Conservation (phyloP, 192 early-diverging fungal genomes). For the Gigaspora rosea region DNA sequence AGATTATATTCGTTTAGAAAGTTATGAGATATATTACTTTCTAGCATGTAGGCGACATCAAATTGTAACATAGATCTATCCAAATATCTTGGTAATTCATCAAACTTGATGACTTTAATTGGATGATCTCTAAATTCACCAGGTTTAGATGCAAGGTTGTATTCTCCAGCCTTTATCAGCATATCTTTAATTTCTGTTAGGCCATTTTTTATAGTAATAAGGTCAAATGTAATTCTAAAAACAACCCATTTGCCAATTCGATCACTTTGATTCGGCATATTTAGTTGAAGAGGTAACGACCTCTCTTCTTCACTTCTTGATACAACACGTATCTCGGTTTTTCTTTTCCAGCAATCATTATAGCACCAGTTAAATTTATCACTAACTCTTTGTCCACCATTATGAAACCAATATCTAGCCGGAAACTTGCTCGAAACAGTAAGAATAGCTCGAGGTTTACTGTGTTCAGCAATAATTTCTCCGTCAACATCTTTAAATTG, state of each 20-base stretch:
- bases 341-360: conserved; percentile 35
- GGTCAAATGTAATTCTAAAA: conserved; percentile 33
- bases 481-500: conserved; percentile 41
- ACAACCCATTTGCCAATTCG: conserved; percentile 52
- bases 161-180: conserved; percentile 39
- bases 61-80: conserved; percentile 35
- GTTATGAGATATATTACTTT: conserved; percentile 43
- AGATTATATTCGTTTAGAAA: conserved; percentile 50
- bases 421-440: conserved; percentile 48
- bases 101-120: not conserved
- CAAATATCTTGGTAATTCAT: not conserved
- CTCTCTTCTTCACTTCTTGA: not conserved
- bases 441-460: conserved; percentile 11
- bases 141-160: conserved; percentile 35
- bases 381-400: conserved; percentile 18
- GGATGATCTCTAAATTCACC: not conserved
- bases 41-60: conserved; percentile 51
- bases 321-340: conserved; percentile 36
- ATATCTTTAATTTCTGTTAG: not conserved
- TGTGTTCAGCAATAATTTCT: conserved; percentile 31
- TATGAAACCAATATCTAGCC: conserved; percentile 40
- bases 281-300: conserved; percentile 35
- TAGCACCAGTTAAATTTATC: conserved; percentile 27
- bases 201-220: not conserved
- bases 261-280: conserved; percentile 31